Evolutionary conservation across 2,329 filamentous ascomycete genomes (phyloP).

Genomic region (Albifimbria verrucaria): DNA sequence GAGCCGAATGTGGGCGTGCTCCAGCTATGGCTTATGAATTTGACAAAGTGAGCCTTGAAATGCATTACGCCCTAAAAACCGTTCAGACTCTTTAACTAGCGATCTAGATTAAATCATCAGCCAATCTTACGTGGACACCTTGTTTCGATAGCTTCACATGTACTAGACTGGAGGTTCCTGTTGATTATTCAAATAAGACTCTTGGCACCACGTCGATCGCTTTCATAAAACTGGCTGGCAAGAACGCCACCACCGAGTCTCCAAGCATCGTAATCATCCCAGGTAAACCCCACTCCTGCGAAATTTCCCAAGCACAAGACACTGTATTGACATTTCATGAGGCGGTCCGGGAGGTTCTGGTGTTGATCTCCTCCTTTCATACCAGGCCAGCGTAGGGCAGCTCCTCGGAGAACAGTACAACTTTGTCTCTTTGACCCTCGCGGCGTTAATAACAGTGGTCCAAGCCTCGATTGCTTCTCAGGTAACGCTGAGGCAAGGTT

Average conservation of each 20-base stretch:
- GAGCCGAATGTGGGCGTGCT: neutral
- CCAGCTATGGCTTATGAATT: constrained; percentile 16
- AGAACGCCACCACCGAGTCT: constrained; percentile 24
- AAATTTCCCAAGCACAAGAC: neutral
- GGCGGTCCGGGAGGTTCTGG: constrained; percentile 36
- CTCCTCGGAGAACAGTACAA: constrained; percentile 38
- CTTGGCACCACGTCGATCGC: constrained; percentile 26
- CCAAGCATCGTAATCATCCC: constrained; percentile 22
- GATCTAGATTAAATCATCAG: constrained; percentile 23
- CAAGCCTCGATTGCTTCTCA: constrained; percentile 24
- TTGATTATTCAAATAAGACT: constrained; percentile 23
- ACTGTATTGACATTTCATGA: constrained; percentile 11
- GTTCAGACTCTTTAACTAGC: constrained; percentile 8
- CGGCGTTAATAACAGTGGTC: constrained; percentile 32
- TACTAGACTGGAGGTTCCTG: constrained; percentile 23
- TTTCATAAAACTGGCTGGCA: constrained; percentile 24
- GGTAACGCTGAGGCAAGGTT: constrained; percentile 22
- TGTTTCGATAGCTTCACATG: constrained; percentile 28
- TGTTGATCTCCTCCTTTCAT: constrained; percentile 22
- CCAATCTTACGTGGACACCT: constrained; percentile 26
- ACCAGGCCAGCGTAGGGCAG: constrained; percentile 13
- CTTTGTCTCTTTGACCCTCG: constrained; percentile 39
- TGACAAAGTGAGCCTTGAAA: constrained; percentile 8
- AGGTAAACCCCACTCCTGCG: constrained; percentile 15
- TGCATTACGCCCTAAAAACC: constrained; percentile 3